Percentiles rank a stretch among this genome's conserved stretches.
These are phyloP conservation scores for Osmanthus fragrans DNA, from an alignment of 257 asterid genomes.

Conservation along the genomic window DNA sequence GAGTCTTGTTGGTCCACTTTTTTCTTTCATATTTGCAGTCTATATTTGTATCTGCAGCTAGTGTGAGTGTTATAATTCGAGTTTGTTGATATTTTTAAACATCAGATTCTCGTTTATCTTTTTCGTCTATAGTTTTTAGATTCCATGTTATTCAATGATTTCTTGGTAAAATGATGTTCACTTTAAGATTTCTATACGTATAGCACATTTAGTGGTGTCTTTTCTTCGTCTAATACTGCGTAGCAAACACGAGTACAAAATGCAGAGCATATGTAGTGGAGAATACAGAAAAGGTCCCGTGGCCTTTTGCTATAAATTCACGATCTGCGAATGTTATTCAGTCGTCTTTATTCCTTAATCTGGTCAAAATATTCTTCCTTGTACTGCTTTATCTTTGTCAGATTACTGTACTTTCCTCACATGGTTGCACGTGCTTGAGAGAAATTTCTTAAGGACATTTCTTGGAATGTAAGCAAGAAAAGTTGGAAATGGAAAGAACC, in stretches of 20 bases:
- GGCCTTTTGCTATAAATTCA: too few species aligned
- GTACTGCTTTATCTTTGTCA: neutral
- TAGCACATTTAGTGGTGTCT: too few species aligned
- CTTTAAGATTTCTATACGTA: neutral
- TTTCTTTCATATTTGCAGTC: slow-evolving; percentile 57
- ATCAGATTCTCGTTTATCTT: neutral
- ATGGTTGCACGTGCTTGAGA: neutral
- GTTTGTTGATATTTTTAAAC: slow-evolving; percentile 63
- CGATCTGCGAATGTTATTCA: neutral
- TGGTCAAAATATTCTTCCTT: neutral
- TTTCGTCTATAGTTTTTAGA: slow-evolving; percentile 14
- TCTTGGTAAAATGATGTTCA: neutral
- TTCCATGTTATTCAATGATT: neutral
- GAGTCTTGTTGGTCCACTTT: slow-evolving; percentile 45
- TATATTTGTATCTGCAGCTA: slow-evolving; percentile 85
- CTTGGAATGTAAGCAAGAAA: neutral
- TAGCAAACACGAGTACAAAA: too few species aligned
- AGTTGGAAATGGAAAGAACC: neutral
- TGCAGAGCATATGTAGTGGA: neutral
- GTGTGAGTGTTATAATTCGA: slow-evolving; percentile 74
- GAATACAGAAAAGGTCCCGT: neutral
- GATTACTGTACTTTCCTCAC: neutral
- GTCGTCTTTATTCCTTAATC: neutral
- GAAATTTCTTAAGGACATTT: neutral
- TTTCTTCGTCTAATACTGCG: too few species aligned